Evolutionary conservation across 305 asterid genomes (phyloP), one percentile per base, ranked within the genome.

Genomic region (Rubia balearica): DNA sequence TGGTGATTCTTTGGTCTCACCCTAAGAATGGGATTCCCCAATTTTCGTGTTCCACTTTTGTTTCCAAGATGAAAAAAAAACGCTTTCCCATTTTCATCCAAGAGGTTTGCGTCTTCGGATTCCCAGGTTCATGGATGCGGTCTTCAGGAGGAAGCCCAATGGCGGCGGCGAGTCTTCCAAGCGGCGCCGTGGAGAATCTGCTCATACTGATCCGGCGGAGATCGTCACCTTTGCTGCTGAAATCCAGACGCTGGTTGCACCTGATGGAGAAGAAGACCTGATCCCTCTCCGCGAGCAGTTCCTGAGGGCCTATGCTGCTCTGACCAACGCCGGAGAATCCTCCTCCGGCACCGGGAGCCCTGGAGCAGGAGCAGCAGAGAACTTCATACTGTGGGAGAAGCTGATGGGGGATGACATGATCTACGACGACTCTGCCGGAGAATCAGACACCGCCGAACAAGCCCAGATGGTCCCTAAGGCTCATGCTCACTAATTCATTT

Each of bases 401-500:
- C 79, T 93, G 0, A 88, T 93, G 88, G 98, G 90, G 41, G 98
- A 93, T 71, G 95, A 89, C 61, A 79, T 93, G 95, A 86, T 93
- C 8, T 93, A 81, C 7, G 97, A 84, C 69, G 89, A 76, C 2
- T 84, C 36, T 33, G 36, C 36, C 36, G 36, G 27, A 24, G 27
- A 30, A 30, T 30, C 33, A 30, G 33, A 30, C 7, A 8, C 22
- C 0, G 57, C 21, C 10, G 7, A 21, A 21, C 59, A 51, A 2
- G 59, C 59, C 7, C 21, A 17, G 59, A 51, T 51, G 59, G 21
- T 51, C 36, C 36, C 1, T 27, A 27, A 27, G 30, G 1, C 30
- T 27, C 30, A 27, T 27, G 30, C 30, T 27, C 30, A 0, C 30
- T 27, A 27, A 27, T 27, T 27, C 2, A 2, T 27, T 27, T 27